These are phyloP conservation scores for Cordyceps tenuipes DNA, from an alignment of 2,329 filamentous ascomycete genomes.

Conservation along the genomic window DNA sequence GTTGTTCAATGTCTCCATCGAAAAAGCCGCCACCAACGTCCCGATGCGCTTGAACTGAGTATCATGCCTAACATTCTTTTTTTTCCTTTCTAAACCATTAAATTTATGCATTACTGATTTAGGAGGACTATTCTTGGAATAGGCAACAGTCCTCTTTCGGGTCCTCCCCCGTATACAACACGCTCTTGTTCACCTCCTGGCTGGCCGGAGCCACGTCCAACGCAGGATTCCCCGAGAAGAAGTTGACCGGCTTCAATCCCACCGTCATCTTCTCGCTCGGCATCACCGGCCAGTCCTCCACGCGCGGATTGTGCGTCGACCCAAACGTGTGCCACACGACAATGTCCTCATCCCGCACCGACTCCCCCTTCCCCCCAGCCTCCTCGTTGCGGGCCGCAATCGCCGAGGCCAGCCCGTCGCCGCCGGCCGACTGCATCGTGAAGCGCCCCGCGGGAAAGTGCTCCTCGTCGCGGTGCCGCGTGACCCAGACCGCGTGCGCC, in stretches of 20 bases:
- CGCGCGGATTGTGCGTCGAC: constrained; percentile 56
- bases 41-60: no score
- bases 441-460: constrained; percentile 34
- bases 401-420: constrained; percentile 27
- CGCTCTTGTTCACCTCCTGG: constrained; percentile 27
- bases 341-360: constrained; percentile 39
- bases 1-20: no score
- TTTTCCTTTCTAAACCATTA: no score
- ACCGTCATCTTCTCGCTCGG: constrained; percentile 49
- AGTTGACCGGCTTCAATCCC: constrained; percentile 43
- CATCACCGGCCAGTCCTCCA: constrained; percentile 64
- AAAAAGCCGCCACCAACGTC: no score
- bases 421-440: constrained; percentile 39
- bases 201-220: constrained; percentile 39
- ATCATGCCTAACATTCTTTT: no score
- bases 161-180: constrained; percentile 14
- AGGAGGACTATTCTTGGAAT: no score
- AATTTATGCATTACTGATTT: no score
- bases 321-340: constrained; percentile 52
- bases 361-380: constrained; percentile 25
- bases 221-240: constrained; percentile 43
- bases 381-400: constrained; percentile 18
- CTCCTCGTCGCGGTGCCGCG: constrained; percentile 34
- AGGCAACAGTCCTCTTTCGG: not conserved
- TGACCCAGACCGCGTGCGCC: constrained; percentile 37